These are phyloP conservation scores for Aschersonia sp. DNA, from an alignment of 2,329 filamentous ascomycete species.

Conservation along the genomic window DNA sequence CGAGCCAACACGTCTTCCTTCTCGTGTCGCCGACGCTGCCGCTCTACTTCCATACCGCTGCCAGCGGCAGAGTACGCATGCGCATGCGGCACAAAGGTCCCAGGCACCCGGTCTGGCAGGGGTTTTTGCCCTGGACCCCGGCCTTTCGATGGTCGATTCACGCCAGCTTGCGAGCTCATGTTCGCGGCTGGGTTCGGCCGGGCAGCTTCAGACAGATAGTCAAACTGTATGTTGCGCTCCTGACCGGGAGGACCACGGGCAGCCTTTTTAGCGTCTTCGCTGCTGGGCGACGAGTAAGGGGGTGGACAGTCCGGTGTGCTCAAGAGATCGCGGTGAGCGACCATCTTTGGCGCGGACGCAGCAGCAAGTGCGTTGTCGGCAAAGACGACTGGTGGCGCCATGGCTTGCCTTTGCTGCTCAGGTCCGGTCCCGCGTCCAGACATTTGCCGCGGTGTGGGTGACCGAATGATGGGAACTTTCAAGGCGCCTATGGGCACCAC, in stretches of 20 bases:
- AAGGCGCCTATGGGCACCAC: slow-evolving; percentile 5
- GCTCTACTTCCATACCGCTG: slow-evolving; percentile 30
- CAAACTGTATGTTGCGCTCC: slow-evolving; percentile 28
- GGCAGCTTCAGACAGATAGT: slow-evolving; percentile 44
- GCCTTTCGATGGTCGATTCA: slow-evolving; percentile 38
- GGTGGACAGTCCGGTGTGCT: slow-evolving; percentile 28
- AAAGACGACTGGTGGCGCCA: too few species aligned
- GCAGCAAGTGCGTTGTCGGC: not conserved
- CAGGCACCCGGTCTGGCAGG: slow-evolving; percentile 28
- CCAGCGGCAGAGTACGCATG: slow-evolving; percentile 26
- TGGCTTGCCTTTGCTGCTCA: not conserved
- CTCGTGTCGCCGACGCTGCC: slow-evolving; percentile 40
- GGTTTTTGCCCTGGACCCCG: slow-evolving; percentile 1
- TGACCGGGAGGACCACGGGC: slow-evolving; percentile 44
- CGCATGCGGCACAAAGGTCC: slow-evolving; percentile 29
- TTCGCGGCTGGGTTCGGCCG: slow-evolving; percentile 48
- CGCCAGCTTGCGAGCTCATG: slow-evolving; percentile 47
- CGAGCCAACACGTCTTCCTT: slow-evolving; percentile 49
- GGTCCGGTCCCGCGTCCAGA: slow-evolving; percentile 13
- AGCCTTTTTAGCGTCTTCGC: not conserved
- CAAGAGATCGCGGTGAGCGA: not conserved
- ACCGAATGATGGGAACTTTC: slow-evolving; percentile 20
- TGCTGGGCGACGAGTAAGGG: slow-evolving; percentile 35
- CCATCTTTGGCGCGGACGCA: not conserved
- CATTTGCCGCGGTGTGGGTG: slow-evolving; percentile 20